Evolutionary conservation across 148 eudicot genomes (phyloP), one percentile per base, ranked within the genome.

Genomic region (Hydrangea macrophylla): DNA sequence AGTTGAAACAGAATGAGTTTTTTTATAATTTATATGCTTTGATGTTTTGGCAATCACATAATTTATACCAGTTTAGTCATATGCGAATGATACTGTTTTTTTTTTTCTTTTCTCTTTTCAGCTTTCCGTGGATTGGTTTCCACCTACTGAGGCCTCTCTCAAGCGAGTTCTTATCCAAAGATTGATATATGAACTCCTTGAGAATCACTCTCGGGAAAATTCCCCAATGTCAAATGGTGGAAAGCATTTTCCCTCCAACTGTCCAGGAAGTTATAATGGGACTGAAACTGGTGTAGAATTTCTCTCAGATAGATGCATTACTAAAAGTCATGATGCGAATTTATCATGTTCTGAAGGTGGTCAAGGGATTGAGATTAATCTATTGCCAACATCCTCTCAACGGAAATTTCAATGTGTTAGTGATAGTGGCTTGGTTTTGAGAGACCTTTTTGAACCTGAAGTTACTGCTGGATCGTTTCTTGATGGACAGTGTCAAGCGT

Each of bases 41-140:
- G 5, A n/a, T n/a, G 23, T 22, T 3, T 48, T n/a, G n/a, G n/a
- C n/a, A 18, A 48, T 48, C 17, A 17, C 53, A 20, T 15, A 15
- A 48, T 11, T 2, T 18, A 48, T 17, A 48, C 17, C 22, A 6
- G 53, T 48, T 35, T 35, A 8, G 4, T 35, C 39, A 3, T 48
- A 15, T n/a, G n/a, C n/a, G n/a, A n/a, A n/a, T n/a, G n/a, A n/a
- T n/a, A n/a, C 7, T 18, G 6, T 48, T 15, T 18, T 48, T 48
- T 18, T 2, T 35, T 18, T 48, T 0, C 53, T 48, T 48, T 48
- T 2, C 31, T 53, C 68, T 78, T 75, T 82, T 78, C 94, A 92
- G 98, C 84, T 90, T 31, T 76, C 56, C 23, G 70, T 64, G 50
- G 67, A 86, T 63, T 90, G 98, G 98, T 92, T 92, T 72, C 55